Evolutionary conservation across 2,329 filamentous ascomycete species (phyloP), one percentile per base, ranked within the genome.

Genomic region (Alternaria dauci): DNA sequence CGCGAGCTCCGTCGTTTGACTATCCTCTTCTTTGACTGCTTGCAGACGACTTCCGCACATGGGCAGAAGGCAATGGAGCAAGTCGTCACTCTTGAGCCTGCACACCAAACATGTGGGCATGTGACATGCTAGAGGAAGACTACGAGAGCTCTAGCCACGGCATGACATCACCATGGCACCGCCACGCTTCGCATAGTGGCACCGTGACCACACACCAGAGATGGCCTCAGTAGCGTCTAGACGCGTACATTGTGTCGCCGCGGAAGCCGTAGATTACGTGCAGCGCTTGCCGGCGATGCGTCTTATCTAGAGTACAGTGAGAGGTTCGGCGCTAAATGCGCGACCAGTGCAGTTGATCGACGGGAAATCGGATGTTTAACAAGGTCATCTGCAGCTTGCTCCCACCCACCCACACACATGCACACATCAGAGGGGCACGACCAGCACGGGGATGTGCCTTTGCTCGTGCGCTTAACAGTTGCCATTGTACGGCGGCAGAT

Each of bases 311-410:
- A 47, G 54, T 39, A 39, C 30, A 42, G 54, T 59, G 55, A 65
- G 63, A 57, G 56, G 42, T 53, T 57, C 39, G 46, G 56, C 61
- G 65, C 53, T 56, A 44, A 51, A 48, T 28, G 32, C 44, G 46
- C 59, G 54, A 52, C 23, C 20, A 20, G 39, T 42, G 63, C 36
- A 57, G 34, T 59, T 36, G 65, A 58, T 52, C 52, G 54, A 38
- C 48, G 59, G 36, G 38, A 52, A 42, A 47, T 41, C 38, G 61
- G 23, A 57, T 46, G n/a, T 52, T 25, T 52, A 48, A 51, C 54
- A 52, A 25, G 66, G 69, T 71, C 69, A 71, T 71, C 68, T 71
- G 69, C 68, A 58, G 54, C 50, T 58, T 54, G 61, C 54, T 30
- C 51, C 57, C 66, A 56, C 53, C n/a, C 62, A 58, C 51, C 57